These are phyloP conservation scores for Pluteus cervinus DNA, from an alignment of 768 basidiomycete genomes.

Conservation along the genomic window DNA sequence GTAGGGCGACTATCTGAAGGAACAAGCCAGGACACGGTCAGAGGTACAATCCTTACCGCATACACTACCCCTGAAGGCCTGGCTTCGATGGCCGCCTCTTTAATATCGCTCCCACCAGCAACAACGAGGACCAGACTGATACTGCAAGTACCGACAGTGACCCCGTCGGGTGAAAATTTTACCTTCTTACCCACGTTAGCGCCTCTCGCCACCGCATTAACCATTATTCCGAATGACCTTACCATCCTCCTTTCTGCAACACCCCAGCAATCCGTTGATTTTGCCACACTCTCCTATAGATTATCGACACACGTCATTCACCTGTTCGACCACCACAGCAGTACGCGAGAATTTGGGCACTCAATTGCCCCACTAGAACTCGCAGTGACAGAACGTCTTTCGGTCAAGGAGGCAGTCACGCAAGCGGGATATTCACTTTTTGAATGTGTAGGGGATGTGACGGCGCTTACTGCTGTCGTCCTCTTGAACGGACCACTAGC, in stretches of 20 bases:
- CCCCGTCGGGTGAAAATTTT: constrained; percentile 58
- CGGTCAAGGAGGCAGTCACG: constrained; percentile 44
- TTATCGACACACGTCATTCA: constrained; percentile 73
- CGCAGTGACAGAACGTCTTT: constrained; percentile 19
- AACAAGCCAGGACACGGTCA: constrained; percentile 60
- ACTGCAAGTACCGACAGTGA: constrained; percentile 77
- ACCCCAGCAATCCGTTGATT: constrained; percentile 75
- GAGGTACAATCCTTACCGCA: constrained; percentile 60
- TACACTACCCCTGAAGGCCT: constrained; percentile 84
- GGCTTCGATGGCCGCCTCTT: constrained; percentile 74
- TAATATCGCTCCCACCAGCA: constrained; percentile 65
- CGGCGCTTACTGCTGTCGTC: constrained; percentile 63
- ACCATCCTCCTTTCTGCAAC: constrained; percentile 79
- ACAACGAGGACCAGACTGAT: constrained; percentile 62
- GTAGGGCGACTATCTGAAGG: constrained; percentile 78
- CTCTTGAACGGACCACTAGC: constrained; percentile 74
- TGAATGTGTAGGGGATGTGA: constrained; percentile 62
- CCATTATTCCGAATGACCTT: constrained; percentile 57
- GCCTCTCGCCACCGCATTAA: constrained; percentile 52
- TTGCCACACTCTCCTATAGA: constrained; percentile 72
- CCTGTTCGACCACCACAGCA: constrained; percentile 83
- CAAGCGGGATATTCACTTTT: constrained; percentile 69
- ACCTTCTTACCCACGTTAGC: constrained; percentile 75
- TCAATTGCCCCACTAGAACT: constrained; percentile 32
- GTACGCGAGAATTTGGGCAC: constrained; percentile 70